Base-by-base conservation (phyloP, 2,329 filamentous ascomycete genomes). In the Diatrype stigma region DNA sequence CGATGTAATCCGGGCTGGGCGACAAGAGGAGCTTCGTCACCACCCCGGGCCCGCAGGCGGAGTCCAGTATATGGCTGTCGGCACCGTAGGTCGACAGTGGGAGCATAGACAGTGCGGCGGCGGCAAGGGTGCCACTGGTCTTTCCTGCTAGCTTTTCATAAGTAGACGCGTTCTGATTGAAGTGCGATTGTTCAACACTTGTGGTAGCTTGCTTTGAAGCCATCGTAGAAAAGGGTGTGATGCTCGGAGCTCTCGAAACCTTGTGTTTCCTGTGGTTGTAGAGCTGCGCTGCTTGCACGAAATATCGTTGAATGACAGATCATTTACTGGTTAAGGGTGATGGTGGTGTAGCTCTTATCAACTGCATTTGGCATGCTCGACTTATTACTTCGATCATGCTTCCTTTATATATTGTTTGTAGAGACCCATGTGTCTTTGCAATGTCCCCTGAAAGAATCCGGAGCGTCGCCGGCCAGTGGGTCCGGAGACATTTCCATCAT, bases 1-100 rank as follows among this genome's bases (percentile, higher is more conserved):
- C 53, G n/a, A 59, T 16, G 7, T 57, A 50, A 10, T 38, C 21
- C 1, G 57, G 53, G 5, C 52, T 56, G 2, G 61, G 56, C 8
- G 57, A 62, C 19, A 62, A 35, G 8, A 62, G 45, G 7, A 63
- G 42, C 21, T 57, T 58, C 8, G 53, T 57, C n/a, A 60, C 60
- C 22, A 61, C 61, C 16, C 60, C 59, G 11, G 59, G 60, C 10
- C 60, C 60, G 38, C 55, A 57, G 6, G 59, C 60, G 3, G 56
- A 63, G 48, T 62, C 61, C n/a, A 62, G 49, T 34, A 62, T 60
- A 26, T 55, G 59, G 32, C 49, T 61, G 14, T 51, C 50, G 1
- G 60, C 48, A 21, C 35, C 55, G 32, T 62, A 62, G 10, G 49
- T 57, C 19, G 54, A 54, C 12, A 62, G 46, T 3, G 61, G 61